Conservation (phyloP, 768 basidiomycete species). For the Agaricus bisporus region DNA sequence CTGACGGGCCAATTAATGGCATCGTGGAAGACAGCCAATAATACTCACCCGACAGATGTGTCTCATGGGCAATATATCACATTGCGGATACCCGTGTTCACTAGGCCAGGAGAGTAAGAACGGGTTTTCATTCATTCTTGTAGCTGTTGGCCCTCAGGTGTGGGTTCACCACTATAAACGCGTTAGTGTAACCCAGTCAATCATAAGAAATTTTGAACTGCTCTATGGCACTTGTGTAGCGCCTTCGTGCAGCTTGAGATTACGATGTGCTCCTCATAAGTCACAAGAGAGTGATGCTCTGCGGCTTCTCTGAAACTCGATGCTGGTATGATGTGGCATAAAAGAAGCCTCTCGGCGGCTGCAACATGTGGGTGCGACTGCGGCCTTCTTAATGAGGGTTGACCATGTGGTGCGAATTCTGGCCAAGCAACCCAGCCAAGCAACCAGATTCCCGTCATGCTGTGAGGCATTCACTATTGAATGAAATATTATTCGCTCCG, state of each 20-base stretch:
- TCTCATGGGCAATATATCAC: not conserved
- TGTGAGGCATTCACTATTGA: not conserved
- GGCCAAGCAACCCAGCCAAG: constrained; percentile 1
- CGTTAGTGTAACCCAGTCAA: no score
- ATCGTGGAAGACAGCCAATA: not conserved
- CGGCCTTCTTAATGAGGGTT: not conserved
- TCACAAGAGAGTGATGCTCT: not conserved
- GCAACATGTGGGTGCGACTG: not conserved
- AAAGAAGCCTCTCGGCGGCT: not conserved
- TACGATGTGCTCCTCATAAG: not conserved
- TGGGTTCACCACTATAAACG: no score
- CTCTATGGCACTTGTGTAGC: no score
- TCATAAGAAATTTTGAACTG: no score
- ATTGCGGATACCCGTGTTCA: not conserved
- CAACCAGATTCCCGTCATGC: constrained; percentile 6
- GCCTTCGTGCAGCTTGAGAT: no score
- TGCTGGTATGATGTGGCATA: not conserved
- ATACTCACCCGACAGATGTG: not conserved
- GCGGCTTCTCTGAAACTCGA: not conserved
- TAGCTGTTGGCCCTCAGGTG: not conserved
- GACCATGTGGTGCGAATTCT: constrained; percentile 2
- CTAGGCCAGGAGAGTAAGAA: not conserved
- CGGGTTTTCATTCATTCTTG: not conserved
- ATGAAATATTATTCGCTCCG: not conserved
- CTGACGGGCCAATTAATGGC: no score